Conservation (phyloP, 2,329 filamentous ascomycete genomes). For the Periglandula ipomoeae region DNA sequence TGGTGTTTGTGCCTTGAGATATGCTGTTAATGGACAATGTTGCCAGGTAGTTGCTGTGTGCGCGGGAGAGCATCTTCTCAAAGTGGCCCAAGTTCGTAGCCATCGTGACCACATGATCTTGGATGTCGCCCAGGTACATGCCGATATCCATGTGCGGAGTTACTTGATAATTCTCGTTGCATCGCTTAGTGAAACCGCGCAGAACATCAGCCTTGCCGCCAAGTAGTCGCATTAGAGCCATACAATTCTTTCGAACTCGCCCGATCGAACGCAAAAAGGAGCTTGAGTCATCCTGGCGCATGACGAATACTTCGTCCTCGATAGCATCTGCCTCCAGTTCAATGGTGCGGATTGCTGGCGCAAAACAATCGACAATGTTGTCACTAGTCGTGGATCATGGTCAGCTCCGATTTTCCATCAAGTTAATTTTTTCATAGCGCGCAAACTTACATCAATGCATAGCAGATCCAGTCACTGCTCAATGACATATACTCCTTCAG, state of each 20-base stretch:
- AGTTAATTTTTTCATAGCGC: not conserved
- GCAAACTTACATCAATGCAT: conserved; percentile 75
- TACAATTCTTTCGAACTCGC: conserved; percentile 85
- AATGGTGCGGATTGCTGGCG: conserved; percentile 76
- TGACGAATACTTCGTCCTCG: conserved; percentile 91
- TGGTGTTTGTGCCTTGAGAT: conserved; percentile 77
- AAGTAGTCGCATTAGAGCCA: conserved; percentile 84
- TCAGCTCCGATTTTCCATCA: not conserved
- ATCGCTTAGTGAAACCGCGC: conserved; percentile 94
- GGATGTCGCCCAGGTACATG: conserved; percentile 92
- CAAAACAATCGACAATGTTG: conserved; percentile 95
- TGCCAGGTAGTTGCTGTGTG: conserved; percentile 92
- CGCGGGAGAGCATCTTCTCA: conserved; percentile 92
- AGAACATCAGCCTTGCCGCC: conserved; percentile 98
- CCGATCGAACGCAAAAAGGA: conserved; percentile 82
- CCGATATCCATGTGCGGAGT: conserved; percentile 95
- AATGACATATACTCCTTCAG: conserved; percentile 92
- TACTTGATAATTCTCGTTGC: conserved; percentile 94
- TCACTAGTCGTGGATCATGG: conserved; percentile 45
- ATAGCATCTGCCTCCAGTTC: conserved; percentile 86
- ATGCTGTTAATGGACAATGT: conserved; percentile 91
- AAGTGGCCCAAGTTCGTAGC: conserved; percentile 93
- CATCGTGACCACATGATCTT: conserved; percentile 99
- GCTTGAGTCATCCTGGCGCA: conserved; percentile 81
- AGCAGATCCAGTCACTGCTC: conserved; percentile 98